Base-by-base conservation (phyloP, 805 yeast genomes). In the Candida lessepsii region DNA sequence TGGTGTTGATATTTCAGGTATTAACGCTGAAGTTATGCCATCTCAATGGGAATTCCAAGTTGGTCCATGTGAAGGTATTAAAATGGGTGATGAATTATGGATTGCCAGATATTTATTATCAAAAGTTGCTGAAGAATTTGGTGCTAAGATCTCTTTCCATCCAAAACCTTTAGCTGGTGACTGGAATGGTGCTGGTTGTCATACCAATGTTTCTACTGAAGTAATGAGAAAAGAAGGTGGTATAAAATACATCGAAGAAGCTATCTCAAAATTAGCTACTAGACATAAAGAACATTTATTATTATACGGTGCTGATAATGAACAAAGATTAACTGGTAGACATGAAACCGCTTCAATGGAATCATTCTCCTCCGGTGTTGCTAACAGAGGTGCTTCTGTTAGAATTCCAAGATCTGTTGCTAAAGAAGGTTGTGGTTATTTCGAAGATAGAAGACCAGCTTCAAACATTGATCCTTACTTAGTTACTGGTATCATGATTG, bases 171-270 rank as follows among this genome's bases (percentile, higher is more conserved):
- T 93, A 68, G 80, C 83, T 76, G 98, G 98, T 57, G 98, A 91
- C 75, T 93, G 98, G 98, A 93, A 93, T 69, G 99, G 99, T 76
- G 98, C 99, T 67, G 99, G 99, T 60, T 91, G 98, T 78, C 99
- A 93, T 75, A 93, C 99, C 67, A 93, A 93, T 69, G 98, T 93
- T 47, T 89, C 97, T 35, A 93, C 99, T 57, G 78, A 76, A 67
- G 63, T 61, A 37, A 93, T 91, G 98, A 89, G 99, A 78, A 65
- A 62, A 26, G 86, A 87, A 64, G 99, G 99, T 69, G 99, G 99
- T 66, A 87, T 93, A 89, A 86, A 86, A 70, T 74, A 69, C 69
- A 93, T 93, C 61, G 96, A 93, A 61, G 85, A 75, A 41, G 98
- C 98, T 46, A 81, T 93, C 60, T 87, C 83, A 65, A 88, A 87